Conservation (phyloP, 2,329 filamentous ascomycete species). For the Capronia americana region DNA sequence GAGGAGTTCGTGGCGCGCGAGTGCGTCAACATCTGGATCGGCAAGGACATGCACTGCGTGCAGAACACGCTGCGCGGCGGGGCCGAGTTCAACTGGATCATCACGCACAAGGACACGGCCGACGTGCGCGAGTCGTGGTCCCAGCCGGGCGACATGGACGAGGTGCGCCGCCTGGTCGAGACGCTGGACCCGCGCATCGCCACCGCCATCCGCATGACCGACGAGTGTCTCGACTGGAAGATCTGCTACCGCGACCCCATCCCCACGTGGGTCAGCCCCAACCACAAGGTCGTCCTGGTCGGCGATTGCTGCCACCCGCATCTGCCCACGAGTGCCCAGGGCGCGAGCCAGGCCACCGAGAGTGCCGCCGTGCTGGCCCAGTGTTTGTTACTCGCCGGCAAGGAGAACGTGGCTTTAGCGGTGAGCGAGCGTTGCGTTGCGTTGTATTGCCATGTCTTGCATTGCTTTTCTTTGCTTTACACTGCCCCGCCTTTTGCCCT, state of each 20-base stretch:
- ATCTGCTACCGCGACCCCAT: constrained; percentile 43
- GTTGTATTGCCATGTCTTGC: too few relatives aligned
- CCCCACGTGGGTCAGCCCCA: constrained; percentile 39
- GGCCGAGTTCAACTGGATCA: constrained; percentile 55
- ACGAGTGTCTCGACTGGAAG: constrained; percentile 44
- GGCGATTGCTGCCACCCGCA: constrained; percentile 50
- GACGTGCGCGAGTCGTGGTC: constrained; percentile 64
- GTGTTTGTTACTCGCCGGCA: constrained; percentile 33
- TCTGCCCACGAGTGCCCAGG: constrained; percentile 53
- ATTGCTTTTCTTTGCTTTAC: too few relatives aligned
- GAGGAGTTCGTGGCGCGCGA: constrained; percentile 60
- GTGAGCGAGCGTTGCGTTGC: constrained; percentile 10
- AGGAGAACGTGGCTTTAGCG: constrained; percentile 32
- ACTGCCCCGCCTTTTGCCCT: not conserved
- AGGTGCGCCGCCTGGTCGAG: constrained; percentile 58
- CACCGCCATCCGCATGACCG: constrained; percentile 53
- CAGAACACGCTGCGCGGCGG: constrained; percentile 60
- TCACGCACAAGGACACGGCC: constrained; percentile 56
- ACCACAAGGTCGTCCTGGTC: constrained; percentile 43
- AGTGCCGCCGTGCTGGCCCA: constrained; percentile 49
- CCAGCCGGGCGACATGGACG: constrained; percentile 59
- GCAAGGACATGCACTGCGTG: constrained; percentile 59
- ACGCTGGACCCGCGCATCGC: constrained; percentile 60
- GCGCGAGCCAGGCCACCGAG: constrained; percentile 52
- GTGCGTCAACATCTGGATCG: constrained; percentile 62